Evolutionary conservation across 306 rosid species (phyloP), one percentile per base, ranked within the genome.

Genomic region (Adenanthera pavonina): DNA sequence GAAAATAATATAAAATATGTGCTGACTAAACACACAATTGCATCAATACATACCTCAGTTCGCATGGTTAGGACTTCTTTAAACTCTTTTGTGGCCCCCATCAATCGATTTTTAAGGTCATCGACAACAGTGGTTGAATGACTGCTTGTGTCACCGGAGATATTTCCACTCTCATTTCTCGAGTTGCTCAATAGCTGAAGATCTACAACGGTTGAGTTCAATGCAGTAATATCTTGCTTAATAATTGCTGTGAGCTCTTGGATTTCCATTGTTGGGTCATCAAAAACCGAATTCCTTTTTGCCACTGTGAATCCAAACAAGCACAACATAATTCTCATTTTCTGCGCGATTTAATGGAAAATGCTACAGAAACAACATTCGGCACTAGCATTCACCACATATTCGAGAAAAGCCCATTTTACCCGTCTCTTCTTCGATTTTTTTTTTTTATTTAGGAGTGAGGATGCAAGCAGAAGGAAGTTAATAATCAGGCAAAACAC

Each of bases 61-160:
- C 97, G 83, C 93, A 90, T 88, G 78, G 98, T 95, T 67, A 95
- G 98, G 59, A 95, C 99, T 79, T 95, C 99, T 85, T 93, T 95
- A 75, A 95, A 95, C 76, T 91, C 98, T 84, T 93, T 95, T 34
- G 97, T 95, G 70, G 99, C 12, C 52, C 91, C 90, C 99, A 93
- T 93, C 71, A 93, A 79, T 38, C 94, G 89, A 30, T 93, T 95
- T 90, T 93, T 95, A 17, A 93, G 87, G 84, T 93, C 99, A 83
- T 95, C 99, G 0, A 95, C 97, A 79, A 95, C 95, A 8, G 94
- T 91, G 41, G 95, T 91, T 20, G 97, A 93, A 87, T 93, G 99
- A 75, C 90, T 93, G 52, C 92, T 89, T 0, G 97, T 93, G 81
- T 91, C 99, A 46, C 92, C 85, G 16, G 99, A 95, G 67, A 90